Conservation (phyloP, 2,329 filamentous ascomycete species). For the Phialocephala sp. region DNA sequence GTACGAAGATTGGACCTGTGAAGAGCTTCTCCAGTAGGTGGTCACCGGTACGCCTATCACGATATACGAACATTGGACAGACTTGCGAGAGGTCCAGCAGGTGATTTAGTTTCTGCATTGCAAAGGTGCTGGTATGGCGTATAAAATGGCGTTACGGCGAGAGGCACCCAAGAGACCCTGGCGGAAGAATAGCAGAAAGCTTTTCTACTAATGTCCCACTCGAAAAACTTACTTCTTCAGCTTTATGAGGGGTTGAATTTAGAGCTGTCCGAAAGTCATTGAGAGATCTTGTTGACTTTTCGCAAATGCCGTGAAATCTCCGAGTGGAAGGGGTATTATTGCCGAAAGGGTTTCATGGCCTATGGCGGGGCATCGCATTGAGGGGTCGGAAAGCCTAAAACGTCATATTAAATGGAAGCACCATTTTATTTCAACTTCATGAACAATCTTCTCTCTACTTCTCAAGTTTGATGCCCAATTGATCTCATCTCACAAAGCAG, state of each 20-base stretch:
- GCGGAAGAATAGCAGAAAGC: constrained; percentile 17
- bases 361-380: constrained; percentile 30
- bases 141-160: constrained; percentile 39
- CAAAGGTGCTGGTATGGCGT: constrained; percentile 38
- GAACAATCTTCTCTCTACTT: constrained; percentile 13
- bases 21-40: constrained; percentile 72
- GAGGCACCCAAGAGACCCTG: constrained; percentile 13
- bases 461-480: constrained; percentile 9
- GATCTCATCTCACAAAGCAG: background rate
- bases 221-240: background rate
- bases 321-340: constrained; percentile 25
- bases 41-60: background rate
- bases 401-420: constrained; percentile 32
- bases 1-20: constrained; percentile 99
- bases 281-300: background rate
- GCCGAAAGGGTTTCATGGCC: constrained; percentile 29
- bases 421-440: constrained; percentile 6
- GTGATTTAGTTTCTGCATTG: constrained; percentile 32
- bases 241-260: background rate
- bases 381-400: constrained; percentile 37
- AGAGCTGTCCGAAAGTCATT: background rate
- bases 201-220: background rate
- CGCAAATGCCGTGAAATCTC: constrained; percentile 34
- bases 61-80: background rate
- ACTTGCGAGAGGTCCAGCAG: background rate